These are phyloP conservation scores for Trichoderma virens DNA, from an alignment of 495 filamentous ascomycete genomes.

Conservation along the genomic window DNA sequence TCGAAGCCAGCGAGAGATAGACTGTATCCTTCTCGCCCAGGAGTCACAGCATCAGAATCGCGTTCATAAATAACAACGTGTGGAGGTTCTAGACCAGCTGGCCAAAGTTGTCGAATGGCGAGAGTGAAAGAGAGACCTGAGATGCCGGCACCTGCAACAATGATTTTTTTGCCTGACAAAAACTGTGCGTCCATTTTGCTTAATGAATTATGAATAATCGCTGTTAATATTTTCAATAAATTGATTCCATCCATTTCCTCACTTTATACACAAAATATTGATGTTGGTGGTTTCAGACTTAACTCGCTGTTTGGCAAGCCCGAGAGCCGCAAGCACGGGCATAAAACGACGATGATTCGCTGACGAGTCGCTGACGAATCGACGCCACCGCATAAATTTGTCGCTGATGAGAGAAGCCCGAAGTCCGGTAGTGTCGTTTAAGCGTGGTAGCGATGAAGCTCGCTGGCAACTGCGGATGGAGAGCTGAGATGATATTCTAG, in stretches of 20 bases:
- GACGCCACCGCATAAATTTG: too few species aligned
- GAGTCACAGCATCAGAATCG: slow-evolving; percentile 15
- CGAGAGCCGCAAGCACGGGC: too few species aligned
- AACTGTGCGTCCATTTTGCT: slow-evolving; percentile 12
- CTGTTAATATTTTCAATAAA: background rate
- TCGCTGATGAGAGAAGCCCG: too few species aligned
- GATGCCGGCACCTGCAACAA: slow-evolving; percentile 30
- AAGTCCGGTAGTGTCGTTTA: too few species aligned
- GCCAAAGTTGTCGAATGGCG: slow-evolving; percentile 25
- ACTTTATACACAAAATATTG: background rate
- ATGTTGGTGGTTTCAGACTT: too few species aligned
- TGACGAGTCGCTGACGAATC: too few species aligned
- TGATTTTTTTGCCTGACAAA: slow-evolving; percentile 28
- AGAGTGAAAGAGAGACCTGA: slow-evolving; percentile 27
- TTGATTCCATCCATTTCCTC: background rate
- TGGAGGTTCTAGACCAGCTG: slow-evolving; percentile 15
- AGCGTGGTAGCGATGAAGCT: too few species aligned
- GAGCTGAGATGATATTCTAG: too few species aligned
- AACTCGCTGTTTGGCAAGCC: too few species aligned
- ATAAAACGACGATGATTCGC: too few species aligned
- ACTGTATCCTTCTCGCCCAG: slow-evolving; percentile 26
- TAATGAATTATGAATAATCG: background rate
- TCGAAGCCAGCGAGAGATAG: slow-evolving; percentile 26
- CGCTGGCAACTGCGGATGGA: too few species aligned
- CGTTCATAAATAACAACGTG: slow-evolving; percentile 27